Evolutionary conservation across 768 basidiomycete genomes (phyloP).

Genomic region (Neoboletus subvelutipes): DNA sequence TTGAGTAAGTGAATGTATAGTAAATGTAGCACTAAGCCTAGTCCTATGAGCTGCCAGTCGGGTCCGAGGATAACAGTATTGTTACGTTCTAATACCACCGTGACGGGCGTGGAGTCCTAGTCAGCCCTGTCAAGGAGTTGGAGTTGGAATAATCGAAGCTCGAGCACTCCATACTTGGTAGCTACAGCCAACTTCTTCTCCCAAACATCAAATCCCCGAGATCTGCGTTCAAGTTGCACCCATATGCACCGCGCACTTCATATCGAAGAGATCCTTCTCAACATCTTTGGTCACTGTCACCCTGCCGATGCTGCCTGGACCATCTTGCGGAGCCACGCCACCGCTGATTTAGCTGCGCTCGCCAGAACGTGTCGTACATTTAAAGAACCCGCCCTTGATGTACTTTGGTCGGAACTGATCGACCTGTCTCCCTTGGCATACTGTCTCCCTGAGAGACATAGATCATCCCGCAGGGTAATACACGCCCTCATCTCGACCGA

Average conservation of each 20-base stretch:
- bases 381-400: conserved; percentile 2
- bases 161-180: too few species aligned
- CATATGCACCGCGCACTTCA: conserved; percentile 2
- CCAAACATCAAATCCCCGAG: too few species aligned
- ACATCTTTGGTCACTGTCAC: not conserved
- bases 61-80: too few species aligned
- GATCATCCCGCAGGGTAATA: not conserved
- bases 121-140: too few species aligned
- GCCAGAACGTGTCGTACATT: conserved; percentile 2
- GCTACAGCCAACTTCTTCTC: too few species aligned
- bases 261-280: not conserved
- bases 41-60: too few species aligned
- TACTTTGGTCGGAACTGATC: not conserved
- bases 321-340: not conserved
- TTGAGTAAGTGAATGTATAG: too few species aligned
- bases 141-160: too few species aligned
- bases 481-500: not conserved
- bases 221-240: not conserved
- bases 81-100: too few species aligned
- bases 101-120: too few species aligned
- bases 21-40: too few species aligned
- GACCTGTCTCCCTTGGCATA: not conserved
- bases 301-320: not conserved
- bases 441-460: not conserved
- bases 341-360: not conserved